Conservation (phyloP, 495 filamentous ascomycete genomes). For the Aspergillus nanangensis region DNA sequence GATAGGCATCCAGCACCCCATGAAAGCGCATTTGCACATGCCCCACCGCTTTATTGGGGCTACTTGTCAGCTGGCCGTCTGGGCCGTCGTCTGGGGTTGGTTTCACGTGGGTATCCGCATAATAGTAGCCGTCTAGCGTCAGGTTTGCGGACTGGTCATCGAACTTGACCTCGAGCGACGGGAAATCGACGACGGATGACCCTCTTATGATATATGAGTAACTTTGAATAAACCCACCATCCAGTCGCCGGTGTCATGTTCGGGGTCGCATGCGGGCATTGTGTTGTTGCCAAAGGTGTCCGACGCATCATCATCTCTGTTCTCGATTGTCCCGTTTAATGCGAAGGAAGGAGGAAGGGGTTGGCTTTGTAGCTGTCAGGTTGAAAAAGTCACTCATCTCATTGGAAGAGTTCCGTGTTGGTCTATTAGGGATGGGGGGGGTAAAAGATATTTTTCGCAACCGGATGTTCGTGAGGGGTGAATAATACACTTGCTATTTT, state of each 20-base stretch:
- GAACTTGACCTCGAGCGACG: neutral
- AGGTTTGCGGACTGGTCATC: neutral
- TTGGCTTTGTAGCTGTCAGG: too few relatives aligned
- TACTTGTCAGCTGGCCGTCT: too few relatives aligned
- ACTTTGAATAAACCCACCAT: neutral
- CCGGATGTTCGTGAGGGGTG: too few relatives aligned
- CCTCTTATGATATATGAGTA: neutral
- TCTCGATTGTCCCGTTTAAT: neutral
- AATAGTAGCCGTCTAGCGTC: neutral
- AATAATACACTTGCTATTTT: too few relatives aligned
- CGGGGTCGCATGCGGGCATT: neutral
- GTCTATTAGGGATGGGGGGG: too few relatives aligned
- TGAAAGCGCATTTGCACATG: neutral
- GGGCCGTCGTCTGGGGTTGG: neutral
- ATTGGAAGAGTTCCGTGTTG: too few relatives aligned
- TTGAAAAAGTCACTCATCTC: too few relatives aligned
- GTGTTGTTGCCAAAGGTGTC: neutral
- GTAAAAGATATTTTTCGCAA: too few relatives aligned
- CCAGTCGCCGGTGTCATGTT: neutral
- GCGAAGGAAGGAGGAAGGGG: neutral
- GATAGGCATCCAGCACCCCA: slow-evolving; percentile 9
- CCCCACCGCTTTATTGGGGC: too few relatives aligned
- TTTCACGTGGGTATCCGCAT: neutral
- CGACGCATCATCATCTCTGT: neutral
- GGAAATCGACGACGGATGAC: neutral